phyloP scores from a whole-genome alignment of 2,329 filamentous ascomycete species.

The Scytalidium sp. region DNA sequence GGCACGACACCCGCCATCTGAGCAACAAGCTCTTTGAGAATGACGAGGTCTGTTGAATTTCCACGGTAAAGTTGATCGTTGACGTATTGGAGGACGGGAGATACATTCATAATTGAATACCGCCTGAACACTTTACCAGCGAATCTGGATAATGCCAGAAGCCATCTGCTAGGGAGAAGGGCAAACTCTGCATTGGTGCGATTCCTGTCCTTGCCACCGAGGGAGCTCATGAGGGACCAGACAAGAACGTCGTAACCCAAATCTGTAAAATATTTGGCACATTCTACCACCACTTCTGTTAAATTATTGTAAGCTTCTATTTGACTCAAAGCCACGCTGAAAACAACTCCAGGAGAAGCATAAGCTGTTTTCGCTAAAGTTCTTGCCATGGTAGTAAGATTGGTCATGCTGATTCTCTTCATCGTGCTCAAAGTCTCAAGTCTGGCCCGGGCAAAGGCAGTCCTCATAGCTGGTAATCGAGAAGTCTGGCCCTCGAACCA shows the following conservation, averaged over 20 bases:
- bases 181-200: slow-evolving; percentile 61
- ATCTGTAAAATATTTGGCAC: slow-evolving; percentile 88
- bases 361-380: slow-evolving; percentile 89
- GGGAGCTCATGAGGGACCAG: slow-evolving; percentile 82
- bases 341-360: slow-evolving; percentile 86
- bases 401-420: slow-evolving; percentile 86
- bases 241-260: slow-evolving; percentile 90
- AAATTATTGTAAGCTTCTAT: slow-evolving; percentile 94
- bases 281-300: slow-evolving; percentile 92
- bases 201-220: slow-evolving; percentile 61
- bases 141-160: slow-evolving; percentile 86
- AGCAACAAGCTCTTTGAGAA: slow-evolving; percentile 84
- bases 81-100: slow-evolving; percentile 86
- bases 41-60: slow-evolving; percentile 86
- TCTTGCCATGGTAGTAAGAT: slow-evolving; percentile 81
- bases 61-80: slow-evolving; percentile 77
- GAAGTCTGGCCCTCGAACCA: slow-evolving; percentile 84
- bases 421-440: slow-evolving; percentile 81
- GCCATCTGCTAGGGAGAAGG: slow-evolving; percentile 82
- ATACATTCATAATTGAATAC: slow-evolving; percentile 79
- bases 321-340: slow-evolving; percentile 82
- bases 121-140: slow-evolving; percentile 86
- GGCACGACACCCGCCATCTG: slow-evolving; percentile 94
- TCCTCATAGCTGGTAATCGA: slow-evolving; percentile 71
- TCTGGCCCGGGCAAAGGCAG: slow-evolving; percentile 73